Conservation (phyloP, 495 filamentous ascomycete species). For the Aspergillus nidulans region DNA sequence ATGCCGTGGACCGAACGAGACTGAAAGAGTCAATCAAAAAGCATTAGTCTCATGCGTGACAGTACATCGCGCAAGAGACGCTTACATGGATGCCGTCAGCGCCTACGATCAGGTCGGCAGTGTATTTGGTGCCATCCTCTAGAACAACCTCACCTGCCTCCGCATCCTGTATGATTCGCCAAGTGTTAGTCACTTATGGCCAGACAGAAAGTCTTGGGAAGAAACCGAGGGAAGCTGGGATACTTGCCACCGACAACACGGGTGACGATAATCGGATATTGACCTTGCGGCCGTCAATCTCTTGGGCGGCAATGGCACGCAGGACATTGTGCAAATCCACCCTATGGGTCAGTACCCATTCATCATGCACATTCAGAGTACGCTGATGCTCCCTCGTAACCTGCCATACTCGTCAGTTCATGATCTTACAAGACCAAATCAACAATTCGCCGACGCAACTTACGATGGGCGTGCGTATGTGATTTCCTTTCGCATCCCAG, state of each 20-base stretch:
- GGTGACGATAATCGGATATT: slow-evolving; percentile 27
- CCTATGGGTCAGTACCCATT: slow-evolving; percentile 39
- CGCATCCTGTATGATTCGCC: slow-evolving; percentile 20
- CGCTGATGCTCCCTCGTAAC: slow-evolving; percentile 17
- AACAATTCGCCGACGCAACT: background rate
- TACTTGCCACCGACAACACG: slow-evolving; percentile 22
- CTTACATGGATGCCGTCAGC: slow-evolving; percentile 48
- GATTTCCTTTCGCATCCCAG: slow-evolving; percentile 10
- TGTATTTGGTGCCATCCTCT: slow-evolving; percentile 19
- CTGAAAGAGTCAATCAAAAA: background rate
- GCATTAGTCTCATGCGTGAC: background rate
- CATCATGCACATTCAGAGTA: slow-evolving; percentile 16
- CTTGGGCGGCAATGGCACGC: slow-evolving; percentile 26
- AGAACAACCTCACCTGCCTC: slow-evolving; percentile 36
- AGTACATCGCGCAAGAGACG: background rate
- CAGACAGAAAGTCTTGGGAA: too few relatives aligned
- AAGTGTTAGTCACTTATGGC: background rate
- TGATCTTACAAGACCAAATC: background rate
- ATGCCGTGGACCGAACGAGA: slow-evolving; percentile 17
- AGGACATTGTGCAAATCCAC: slow-evolving; percentile 49
- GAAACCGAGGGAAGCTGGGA: background rate
- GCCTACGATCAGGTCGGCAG: slow-evolving; percentile 45
- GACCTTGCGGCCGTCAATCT: slow-evolving; percentile 27
- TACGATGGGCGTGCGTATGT: slow-evolving; percentile 11
- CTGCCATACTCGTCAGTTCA: background rate